Evolutionary conservation across 495 filamentous ascomycete genomes (phyloP).

Genomic region (Talaromyces proteolyticus): DNA sequence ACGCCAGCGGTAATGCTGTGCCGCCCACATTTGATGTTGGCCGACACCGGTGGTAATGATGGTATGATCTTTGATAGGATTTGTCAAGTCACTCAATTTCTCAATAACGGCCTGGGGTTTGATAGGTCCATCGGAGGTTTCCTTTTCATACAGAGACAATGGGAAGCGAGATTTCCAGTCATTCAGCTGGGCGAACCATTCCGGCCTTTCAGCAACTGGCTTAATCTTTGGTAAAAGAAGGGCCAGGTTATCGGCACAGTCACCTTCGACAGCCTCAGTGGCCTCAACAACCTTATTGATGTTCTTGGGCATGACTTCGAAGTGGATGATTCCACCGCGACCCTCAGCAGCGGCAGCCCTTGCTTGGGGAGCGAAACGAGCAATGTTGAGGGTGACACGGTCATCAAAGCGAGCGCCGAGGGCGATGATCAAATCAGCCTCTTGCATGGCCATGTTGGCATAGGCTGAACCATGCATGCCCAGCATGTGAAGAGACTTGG

Average conservation of each 20-base stretch:
- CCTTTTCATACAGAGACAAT: conserved; percentile 65
- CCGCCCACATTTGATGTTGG: conserved; percentile 97
- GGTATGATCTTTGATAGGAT: conserved; percentile 66
- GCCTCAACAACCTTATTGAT: conserved; percentile 61
- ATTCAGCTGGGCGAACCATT: conserved; percentile 84
- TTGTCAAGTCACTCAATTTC: conserved; percentile 70
- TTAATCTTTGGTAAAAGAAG: conserved; percentile 66
- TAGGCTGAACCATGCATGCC: conserved; percentile 60
- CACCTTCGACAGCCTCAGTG: conserved; percentile 54
- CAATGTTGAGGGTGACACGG: conserved; percentile 48
- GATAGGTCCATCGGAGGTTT: conserved; percentile 63
- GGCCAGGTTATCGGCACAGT: conserved; percentile 61
- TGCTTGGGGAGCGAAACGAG: conserved; percentile 53
- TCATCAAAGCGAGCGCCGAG: conserved; percentile 60
- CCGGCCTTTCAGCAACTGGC: conserved; percentile 55
- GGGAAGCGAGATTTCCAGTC: conserved; percentile 86
- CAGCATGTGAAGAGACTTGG: conserved; percentile 56
- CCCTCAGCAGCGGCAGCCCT: conserved; percentile 47
- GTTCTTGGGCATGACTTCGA: conserved; percentile 59
- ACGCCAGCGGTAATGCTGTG: conserved; percentile 90
- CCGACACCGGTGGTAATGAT: conserved; percentile 90
- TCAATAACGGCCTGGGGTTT: conserved; percentile 87
- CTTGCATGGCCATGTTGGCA: conserved; percentile 61
- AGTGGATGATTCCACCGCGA: conserved; percentile 58
- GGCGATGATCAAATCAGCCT: conserved; percentile 57